These are phyloP conservation scores for Medicago lupulina DNA, from an alignment of 306 rosid species.

Conservation along the genomic window DNA sequence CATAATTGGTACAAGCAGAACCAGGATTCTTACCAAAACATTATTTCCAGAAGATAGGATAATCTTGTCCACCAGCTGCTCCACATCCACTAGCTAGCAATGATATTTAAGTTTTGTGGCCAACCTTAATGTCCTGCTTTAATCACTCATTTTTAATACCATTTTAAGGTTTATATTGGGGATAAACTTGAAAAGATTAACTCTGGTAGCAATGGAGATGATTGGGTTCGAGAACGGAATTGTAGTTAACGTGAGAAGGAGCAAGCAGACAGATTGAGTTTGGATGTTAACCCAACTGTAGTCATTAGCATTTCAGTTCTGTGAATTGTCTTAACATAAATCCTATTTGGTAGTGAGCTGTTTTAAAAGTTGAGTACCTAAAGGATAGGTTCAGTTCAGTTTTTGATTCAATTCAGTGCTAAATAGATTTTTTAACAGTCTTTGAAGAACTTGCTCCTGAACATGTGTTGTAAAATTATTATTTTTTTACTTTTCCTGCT, in stretches of 20 bases:
- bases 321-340: background rate
- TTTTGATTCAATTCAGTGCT: background rate
- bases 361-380: background rate
- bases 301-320: slow-evolving; percentile 12
- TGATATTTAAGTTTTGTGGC: background rate
- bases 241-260: background rate
- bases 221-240: background rate
- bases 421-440: background rate
- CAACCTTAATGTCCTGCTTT: background rate
- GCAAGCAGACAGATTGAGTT: background rate
- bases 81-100: too few relatives aligned
- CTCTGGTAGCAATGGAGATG: too few relatives aligned
- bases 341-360: background rate
- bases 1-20: too few relatives aligned
- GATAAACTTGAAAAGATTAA: background rate
- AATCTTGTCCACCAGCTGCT: too few relatives aligned
- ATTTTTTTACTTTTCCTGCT: background rate
- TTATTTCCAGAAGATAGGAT: too few relatives aligned
- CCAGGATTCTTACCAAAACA: too few relatives aligned
- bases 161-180: background rate
- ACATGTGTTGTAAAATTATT: background rate
- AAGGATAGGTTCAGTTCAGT: background rate
- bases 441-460: background rate
- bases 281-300: background rate
- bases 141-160: background rate